A percentile compares a stretch with the other conserved stretches of the same genome.
Evolutionary conservation across 495 filamentous ascomycete species (phyloP).

Genomic region (Penicillium riverlandense): DNA sequence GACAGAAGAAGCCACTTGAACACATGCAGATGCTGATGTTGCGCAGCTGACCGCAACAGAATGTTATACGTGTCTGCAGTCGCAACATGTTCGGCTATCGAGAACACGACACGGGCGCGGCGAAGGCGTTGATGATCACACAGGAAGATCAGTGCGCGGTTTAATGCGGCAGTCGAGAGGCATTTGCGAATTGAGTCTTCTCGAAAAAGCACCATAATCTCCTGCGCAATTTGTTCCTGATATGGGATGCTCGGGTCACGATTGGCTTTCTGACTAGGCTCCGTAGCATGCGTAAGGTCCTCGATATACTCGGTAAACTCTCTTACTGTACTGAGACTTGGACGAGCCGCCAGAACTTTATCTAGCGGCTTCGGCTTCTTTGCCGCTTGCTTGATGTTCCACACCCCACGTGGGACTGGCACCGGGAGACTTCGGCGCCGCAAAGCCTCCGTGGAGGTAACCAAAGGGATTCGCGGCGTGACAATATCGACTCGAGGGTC

Average conservation of each 20-base stretch:
- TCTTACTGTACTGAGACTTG: slow-evolving; percentile 15
- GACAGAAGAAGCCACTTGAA: slow-evolving; percentile 23
- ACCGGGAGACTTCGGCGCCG: slow-evolving; percentile 7
- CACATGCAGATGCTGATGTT: slow-evolving; percentile 22
- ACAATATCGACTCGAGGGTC: slow-evolving; percentile 24
- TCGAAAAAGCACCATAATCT: slow-evolving; percentile 18
- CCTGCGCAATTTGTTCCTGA: slow-evolving; percentile 5
- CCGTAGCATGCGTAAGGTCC: slow-evolving; percentile 14
- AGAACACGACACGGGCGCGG: slow-evolving; percentile 22
- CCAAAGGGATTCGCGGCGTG: slow-evolving; percentile 24
- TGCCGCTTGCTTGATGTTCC: slow-evolving; percentile 8
- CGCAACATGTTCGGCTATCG: slow-evolving; percentile 23
- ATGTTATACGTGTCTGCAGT: slow-evolving; percentile 40
- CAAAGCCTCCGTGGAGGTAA: slow-evolving; percentile 17
- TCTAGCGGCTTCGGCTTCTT: slow-evolving; percentile 3
- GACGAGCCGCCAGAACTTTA: slow-evolving; percentile 1
- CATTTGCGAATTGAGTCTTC: slow-evolving; percentile 12
- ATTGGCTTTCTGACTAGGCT: neutral
- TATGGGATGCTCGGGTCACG: neutral
- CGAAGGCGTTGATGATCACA: slow-evolving; percentile 21
- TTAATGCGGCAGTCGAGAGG: slow-evolving; percentile 35
- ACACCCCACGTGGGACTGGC: slow-evolving; percentile 28
- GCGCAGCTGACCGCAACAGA: slow-evolving; percentile 28
- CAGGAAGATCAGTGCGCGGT: slow-evolving; percentile 31
- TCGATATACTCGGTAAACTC: slow-evolving; percentile 29